Percentiles rank a stretch among this genome's conserved stretches.
phyloP scores from a whole-genome alignment of 106 monocot genomes.

The Gastrodia elata region DNA sequence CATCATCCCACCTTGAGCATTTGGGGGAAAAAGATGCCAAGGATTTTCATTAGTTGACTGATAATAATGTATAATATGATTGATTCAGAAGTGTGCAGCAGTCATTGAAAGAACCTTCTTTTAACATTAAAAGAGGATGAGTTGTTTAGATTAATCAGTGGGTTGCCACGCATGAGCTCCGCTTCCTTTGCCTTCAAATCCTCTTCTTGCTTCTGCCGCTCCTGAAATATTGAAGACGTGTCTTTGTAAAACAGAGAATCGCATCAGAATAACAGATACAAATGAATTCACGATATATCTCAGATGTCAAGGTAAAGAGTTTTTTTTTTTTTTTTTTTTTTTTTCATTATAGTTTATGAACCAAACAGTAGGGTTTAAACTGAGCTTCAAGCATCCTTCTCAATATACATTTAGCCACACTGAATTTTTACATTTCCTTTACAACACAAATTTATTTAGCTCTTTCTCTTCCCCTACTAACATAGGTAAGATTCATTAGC shows the following conservation, averaged over 20 bases:
- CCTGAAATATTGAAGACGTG: slow-evolving; percentile 27
- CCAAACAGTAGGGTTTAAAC: too few relatives aligned
- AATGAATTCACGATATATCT: background rate
- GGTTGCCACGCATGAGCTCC: slow-evolving; percentile 86
- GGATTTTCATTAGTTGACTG: background rate
- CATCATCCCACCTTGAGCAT: slow-evolving; percentile 83
- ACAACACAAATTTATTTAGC: too few relatives aligned
- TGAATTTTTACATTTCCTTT: too few relatives aligned
- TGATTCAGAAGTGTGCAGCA: background rate
- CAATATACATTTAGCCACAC: too few relatives aligned
- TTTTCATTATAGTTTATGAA: too few relatives aligned
- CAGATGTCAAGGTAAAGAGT: too few relatives aligned
- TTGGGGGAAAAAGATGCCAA: background rate
- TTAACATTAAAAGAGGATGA: slow-evolving; percentile 75
- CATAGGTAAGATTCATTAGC: too few relatives aligned
- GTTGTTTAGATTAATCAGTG: slow-evolving; percentile 79
- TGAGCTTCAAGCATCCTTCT: too few relatives aligned
- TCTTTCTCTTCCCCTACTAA: too few relatives aligned
- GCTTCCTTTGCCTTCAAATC: slow-evolving; percentile 85
- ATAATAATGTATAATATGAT: background rate
- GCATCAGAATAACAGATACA: background rate
- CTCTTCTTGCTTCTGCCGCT: slow-evolving; percentile 68
- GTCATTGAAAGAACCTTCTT: slow-evolving; percentile 35
- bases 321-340: too few relatives aligned
- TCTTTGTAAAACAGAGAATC: background rate